These are phyloP conservation scores for Auxenochlorella pyrenoidosa DNA, from an alignment of 139 green algal species.

Conservation along the genomic window DNA sequence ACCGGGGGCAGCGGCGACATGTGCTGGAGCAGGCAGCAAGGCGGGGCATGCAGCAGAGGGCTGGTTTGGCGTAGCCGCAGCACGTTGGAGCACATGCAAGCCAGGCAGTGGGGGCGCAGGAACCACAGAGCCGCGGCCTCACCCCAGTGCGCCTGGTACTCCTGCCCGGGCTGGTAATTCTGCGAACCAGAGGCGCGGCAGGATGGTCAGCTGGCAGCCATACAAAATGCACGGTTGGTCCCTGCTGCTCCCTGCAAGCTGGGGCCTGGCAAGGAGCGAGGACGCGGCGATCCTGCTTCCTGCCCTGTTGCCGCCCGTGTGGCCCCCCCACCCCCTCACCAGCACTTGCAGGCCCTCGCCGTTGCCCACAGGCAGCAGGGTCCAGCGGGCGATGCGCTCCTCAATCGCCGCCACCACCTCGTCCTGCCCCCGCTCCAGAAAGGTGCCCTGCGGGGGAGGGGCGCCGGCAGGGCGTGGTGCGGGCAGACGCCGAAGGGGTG, in stretches of 20 bases:
- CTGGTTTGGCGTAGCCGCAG: not conserved
- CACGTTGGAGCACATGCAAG: not conserved
- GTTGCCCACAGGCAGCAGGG: constrained; percentile 54
- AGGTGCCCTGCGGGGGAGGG: not conserved
- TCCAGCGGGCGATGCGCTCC: constrained; percentile 55
- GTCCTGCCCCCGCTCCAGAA: constrained; percentile 42
- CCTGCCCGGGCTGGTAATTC: constrained; percentile 15
- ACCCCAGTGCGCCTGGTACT: constrained; percentile 11
- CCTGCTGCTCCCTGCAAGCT: too few species aligned
- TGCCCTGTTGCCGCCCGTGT: too few species aligned
- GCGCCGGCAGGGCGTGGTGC: not conserved
- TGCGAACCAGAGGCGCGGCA: not conserved
- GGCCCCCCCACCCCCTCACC: not conserved
- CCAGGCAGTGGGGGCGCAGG: not conserved
- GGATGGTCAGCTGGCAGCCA: too few species aligned
- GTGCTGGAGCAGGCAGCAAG: too few species aligned
- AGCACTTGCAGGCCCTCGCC: constrained; percentile 64
- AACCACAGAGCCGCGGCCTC: not conserved
- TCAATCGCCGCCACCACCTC: constrained; percentile 46
- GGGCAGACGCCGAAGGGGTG: too few species aligned
- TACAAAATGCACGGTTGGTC: too few species aligned
- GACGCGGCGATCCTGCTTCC: too few species aligned
- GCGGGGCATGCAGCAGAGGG: too few species aligned
- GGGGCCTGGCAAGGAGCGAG: too few species aligned
- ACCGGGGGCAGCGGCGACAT: not conserved